Percentiles rank a stretch among this genome's conserved stretches.
These are phyloP conservation scores for Penicillium sp. DNA, from an alignment of 2,329 filamentous ascomycete species.

Conservation along the genomic window DNA sequence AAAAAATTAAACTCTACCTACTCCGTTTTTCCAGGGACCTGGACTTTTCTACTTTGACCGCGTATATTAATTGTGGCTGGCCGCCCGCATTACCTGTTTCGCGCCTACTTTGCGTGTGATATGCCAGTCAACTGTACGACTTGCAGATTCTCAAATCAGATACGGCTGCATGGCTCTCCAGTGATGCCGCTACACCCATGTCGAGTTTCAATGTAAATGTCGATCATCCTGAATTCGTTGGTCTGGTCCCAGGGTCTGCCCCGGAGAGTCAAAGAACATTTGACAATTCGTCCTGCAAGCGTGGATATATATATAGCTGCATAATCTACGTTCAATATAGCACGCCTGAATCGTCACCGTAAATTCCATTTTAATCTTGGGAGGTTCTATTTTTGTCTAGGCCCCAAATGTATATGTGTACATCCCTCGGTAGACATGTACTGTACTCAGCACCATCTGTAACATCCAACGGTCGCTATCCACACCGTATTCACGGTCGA, in stretches of 20 bases:
- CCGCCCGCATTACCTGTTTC: neutral
- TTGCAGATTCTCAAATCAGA: neutral
- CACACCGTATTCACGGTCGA: too few species aligned
- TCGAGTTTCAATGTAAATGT: neutral
- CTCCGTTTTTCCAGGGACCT: neutral
- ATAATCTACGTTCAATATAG: too few species aligned
- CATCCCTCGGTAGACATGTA: neutral
- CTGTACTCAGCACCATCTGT: neutral
- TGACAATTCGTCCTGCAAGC: neutral
- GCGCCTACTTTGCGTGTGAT: neutral
- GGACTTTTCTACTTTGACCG: neutral
- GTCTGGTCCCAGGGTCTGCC: neutral
- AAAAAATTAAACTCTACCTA: neutral
- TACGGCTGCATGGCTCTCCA: neutral
- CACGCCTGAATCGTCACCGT: too few species aligned
- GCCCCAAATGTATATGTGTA: neutral
- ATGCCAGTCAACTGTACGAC: neutral
- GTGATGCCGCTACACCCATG: neutral
- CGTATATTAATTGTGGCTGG: neutral
- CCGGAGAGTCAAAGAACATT: neutral
- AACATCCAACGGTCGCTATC: slow-evolving; percentile 1
- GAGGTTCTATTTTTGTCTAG: neutral
- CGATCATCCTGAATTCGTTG: neutral
- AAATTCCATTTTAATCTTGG: too few species aligned
- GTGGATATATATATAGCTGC: neutral